Conservation (phyloP, 1,139 yeast species). For the Lodderomyces parapsilosis region DNA sequence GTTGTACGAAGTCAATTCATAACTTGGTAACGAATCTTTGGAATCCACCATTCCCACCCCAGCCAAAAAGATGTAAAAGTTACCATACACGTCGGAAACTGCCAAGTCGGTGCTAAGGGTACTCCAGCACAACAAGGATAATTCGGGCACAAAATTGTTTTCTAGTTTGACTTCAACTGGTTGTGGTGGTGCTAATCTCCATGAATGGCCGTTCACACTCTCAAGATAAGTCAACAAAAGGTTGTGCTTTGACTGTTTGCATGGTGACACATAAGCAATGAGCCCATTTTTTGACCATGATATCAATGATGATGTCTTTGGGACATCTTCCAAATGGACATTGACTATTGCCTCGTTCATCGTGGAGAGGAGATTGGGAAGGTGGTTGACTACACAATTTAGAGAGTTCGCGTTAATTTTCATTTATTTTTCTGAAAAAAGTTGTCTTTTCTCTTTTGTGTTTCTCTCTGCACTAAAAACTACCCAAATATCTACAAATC, state of each 20-base stretch:
- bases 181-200: constrained; percentile 64
- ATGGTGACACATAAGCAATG: constrained; percentile 54
- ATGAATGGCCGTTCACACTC: constrained; percentile 59
- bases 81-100: constrained; percentile 48
- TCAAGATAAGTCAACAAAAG: constrained; percentile 60
- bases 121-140: constrained; percentile 45
- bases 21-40: constrained; percentile 27
- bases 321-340: constrained; percentile 6
- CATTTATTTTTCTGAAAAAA: too few species aligned
- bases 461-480: not conserved
- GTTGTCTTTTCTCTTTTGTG: not conserved
- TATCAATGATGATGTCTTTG: constrained; percentile 23
- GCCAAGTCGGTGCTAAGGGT: constrained; percentile 55
- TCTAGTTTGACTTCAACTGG: constrained; percentile 39
- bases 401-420: not conserved
- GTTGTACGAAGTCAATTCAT: constrained; percentile 46
- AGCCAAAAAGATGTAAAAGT: constrained; percentile 47
- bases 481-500: constrained; percentile 31
- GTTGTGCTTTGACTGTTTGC: constrained; percentile 23
- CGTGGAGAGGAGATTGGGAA: not conserved
- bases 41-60: constrained; percentile 40
- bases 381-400: not conserved
- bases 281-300: constrained; percentile 80
- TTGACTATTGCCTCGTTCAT: not conserved
- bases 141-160: constrained; percentile 27